Conservation (phyloP, 2,329 filamentous ascomycete genomes). For the Leptographium galeiforme region DNA sequence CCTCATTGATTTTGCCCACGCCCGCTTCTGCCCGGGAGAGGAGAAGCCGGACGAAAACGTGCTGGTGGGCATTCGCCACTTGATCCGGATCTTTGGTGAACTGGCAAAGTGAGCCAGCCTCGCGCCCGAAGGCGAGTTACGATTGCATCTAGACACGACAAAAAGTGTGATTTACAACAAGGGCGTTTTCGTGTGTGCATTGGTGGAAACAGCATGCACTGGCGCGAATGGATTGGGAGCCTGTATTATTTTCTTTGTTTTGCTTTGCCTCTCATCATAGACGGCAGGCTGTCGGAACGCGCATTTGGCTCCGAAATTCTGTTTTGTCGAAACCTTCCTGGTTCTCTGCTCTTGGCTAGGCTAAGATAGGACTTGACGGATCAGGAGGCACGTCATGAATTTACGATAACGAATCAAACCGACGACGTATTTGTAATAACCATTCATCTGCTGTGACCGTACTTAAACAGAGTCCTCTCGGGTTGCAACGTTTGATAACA, state of each 20-base stretch:
- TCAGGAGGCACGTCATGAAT: too few relatives aligned
- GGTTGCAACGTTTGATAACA: too few relatives aligned
- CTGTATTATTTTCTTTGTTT: not conserved
- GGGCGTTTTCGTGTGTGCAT: not conserved
- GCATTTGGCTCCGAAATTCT: not conserved
- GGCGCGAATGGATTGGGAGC: not conserved
- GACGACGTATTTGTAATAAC: too few relatives aligned
- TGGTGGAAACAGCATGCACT: not conserved
- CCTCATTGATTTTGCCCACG: conserved; percentile 95
- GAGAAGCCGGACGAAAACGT: conserved; percentile 82
- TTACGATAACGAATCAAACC: too few relatives aligned
- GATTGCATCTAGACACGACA: not conserved
- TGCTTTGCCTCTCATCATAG: not conserved
- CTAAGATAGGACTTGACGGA: too few relatives aligned
- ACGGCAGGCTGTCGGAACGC: not conserved
- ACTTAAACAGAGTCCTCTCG: too few relatives aligned
- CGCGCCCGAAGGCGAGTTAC: not conserved
- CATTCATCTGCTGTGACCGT: too few relatives aligned
- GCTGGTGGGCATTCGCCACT: conserved; percentile 58
- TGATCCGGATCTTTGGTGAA: conserved; percentile 57
- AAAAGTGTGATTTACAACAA: not conserved
- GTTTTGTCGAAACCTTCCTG: not conserved
- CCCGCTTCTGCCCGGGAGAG: conserved; percentile 64
- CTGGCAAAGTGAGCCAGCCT: conserved; percentile 27
- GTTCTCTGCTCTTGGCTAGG: too few relatives aligned